Base-by-base conservation (phyloP, 352 stramenopile genomes). In the Plasmopara muralis region DNA sequence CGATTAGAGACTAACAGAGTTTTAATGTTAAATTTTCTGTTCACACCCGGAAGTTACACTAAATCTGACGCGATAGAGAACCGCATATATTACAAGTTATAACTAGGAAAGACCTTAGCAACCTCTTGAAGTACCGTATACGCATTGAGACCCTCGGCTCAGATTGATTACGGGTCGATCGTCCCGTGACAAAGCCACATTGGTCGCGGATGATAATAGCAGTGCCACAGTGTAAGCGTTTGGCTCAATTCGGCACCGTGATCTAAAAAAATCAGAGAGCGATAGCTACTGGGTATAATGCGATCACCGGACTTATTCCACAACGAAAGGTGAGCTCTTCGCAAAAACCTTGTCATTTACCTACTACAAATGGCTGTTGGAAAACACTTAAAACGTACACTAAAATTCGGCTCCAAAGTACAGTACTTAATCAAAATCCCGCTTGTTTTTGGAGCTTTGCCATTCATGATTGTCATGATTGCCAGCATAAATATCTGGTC, bases 121-220 rank as follows among this genome's bases (percentile, higher is more conserved):
- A 35, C 18, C 10, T 47, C 20, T 0, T 35, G 10, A 18, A 47
- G 25, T 8, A 47, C 25, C 20, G 28, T 28, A 8, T 45, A 48
- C 13, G 47, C 47, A 39, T 55, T 33, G 1, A 30, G 31, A 5
- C 47, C n/a, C n/a, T n/a, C n/a, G n/a, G 35, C 4, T 16, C 6
- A 3, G 3, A 9, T 14, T 1, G 35, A 39, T 28, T 66, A 0
- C 47, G 52, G 34, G 58, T 65, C 0, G 46, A 60, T 0, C 51
- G 47, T 3, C 20, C 3, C 20, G 20, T 25, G 3, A 25, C 20
- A 25, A 25, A 57, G 0, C 45, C 50, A 7, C 20, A 53, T 43
- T 60, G 57, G 42, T 60, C 49, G 8, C 50, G 47, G 25, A 58
- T 29, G 13, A 55, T 58, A 15, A 58, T 40, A 15, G 6, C 20